Percentiles rank a stretch among this genome's conserved stretches.
Evolutionary conservation across 2,329 filamentous ascomycete genomes (phyloP).

Genomic region (Didymella arachidicola): DNA sequence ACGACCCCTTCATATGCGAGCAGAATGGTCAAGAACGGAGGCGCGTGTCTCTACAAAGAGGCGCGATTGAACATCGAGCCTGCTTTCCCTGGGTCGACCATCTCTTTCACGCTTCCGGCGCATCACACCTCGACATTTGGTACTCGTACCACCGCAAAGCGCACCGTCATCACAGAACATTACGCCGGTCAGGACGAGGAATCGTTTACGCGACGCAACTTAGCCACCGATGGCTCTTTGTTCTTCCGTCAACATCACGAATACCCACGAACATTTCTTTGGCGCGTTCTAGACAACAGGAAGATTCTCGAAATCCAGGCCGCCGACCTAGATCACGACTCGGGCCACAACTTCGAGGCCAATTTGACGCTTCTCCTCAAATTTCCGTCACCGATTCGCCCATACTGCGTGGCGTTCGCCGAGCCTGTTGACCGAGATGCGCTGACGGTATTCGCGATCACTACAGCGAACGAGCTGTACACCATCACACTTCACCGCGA

Average conservation of each 20-base stretch:
- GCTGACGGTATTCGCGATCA: constrained; percentile 80
- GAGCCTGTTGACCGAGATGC: constrained; percentile 81
- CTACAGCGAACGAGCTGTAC: constrained; percentile 79
- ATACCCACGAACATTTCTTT: constrained; percentile 85
- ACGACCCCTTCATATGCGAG: constrained; percentile 61
- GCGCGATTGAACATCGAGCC: constrained; percentile 84
- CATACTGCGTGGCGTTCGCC: constrained; percentile 81
- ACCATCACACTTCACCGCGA: constrained; percentile 84
- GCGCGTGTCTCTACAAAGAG: constrained; percentile 81
- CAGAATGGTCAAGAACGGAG: constrained; percentile 70
- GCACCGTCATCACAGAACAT: constrained; percentile 49
- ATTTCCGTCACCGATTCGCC: constrained; percentile 76
- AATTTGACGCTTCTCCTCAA: constrained; percentile 78
- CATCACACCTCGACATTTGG: constrained; percentile 45
- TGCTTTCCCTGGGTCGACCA: constrained; percentile 70
- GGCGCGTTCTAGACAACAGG: constrained; percentile 84
- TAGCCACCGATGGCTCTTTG: constrained; percentile 79
- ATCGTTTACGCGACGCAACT: constrained; percentile 73
- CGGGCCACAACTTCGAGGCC: constrained; percentile 69
- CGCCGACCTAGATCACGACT: constrained; percentile 77
- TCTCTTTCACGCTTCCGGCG: constrained; percentile 64
- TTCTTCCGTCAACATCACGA: constrained; percentile 81
- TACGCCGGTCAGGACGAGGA: constrained; percentile 69
- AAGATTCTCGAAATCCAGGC: constrained; percentile 82
- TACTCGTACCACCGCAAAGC: constrained; percentile 42